Conservation (phyloP, 305 asterid genomes). For the Withania somnifera region DNA sequence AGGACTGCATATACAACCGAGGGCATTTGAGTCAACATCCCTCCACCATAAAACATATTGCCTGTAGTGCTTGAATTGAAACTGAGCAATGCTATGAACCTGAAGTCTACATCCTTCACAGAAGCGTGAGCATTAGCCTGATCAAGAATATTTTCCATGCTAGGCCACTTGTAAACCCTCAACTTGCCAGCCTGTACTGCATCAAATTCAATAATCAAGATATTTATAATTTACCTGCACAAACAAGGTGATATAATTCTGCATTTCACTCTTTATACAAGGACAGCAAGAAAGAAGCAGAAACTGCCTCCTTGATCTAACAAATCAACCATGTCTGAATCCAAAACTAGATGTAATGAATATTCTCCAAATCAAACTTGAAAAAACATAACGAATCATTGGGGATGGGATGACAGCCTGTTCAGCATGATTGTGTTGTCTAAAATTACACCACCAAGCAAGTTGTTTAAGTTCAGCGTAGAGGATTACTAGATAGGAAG, state of each 20-base stretch:
- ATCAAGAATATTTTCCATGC: conserved; percentile 57
- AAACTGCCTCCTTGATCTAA: background rate
- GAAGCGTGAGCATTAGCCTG: conserved; percentile 57
- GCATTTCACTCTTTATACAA: background rate
- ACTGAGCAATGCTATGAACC: conserved; percentile 30
- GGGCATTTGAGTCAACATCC: conserved; percentile 7
- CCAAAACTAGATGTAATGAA: background rate
- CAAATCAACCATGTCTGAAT: background rate
- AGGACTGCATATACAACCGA: conserved; percentile 46
- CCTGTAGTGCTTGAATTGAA: background rate
- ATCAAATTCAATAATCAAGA: conserved; percentile 25
- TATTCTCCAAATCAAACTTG: background rate
- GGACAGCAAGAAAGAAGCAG: background rate
- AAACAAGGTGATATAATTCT: background rate
- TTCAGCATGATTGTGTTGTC: background rate
- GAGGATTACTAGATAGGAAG: background rate
- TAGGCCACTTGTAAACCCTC: conserved; percentile 80
- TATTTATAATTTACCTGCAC: background rate
- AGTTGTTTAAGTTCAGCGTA: background rate
- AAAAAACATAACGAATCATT: background rate
- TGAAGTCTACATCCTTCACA: conserved; percentile 87
- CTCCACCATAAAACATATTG: background rate
- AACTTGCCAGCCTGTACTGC: conserved; percentile 90
- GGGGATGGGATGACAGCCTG: background rate
- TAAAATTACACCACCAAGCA: background rate